A percentile compares a stretch with the other conserved stretches of the same genome.
Evolutionary conservation across 768 basidiomycete genomes (phyloP).

Genomic region (Pisolithus albus): DNA sequence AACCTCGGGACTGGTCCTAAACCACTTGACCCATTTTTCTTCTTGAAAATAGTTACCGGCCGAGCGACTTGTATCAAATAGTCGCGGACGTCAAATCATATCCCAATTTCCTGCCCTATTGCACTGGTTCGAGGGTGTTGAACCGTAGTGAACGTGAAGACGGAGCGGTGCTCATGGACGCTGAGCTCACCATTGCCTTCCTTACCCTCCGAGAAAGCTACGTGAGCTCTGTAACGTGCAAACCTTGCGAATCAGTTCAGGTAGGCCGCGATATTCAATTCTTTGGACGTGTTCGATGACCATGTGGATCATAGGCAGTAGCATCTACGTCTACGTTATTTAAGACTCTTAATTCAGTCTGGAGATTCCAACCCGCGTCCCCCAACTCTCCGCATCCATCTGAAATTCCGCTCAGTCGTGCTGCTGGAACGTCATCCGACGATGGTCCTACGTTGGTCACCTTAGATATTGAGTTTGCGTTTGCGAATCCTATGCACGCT

Average conservation of each 20-base stretch:
- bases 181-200: constrained; percentile 85
- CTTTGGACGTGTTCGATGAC: not conserved
- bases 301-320: constrained; percentile 44
- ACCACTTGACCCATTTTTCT: constrained; percentile 4
- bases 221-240: constrained; percentile 74
- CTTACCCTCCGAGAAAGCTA: constrained; percentile 84
- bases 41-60: constrained; percentile 59
- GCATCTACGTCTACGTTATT: constrained; percentile 68
- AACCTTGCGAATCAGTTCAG: constrained; percentile 71
- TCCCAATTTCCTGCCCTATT: constrained; percentile 83
- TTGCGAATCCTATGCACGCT: constrained; percentile 81
- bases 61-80: constrained; percentile 72
- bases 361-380: constrained; percentile 64
- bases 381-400: constrained; percentile 35
- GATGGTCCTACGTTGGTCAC: constrained; percentile 68
- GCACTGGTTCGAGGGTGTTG: constrained; percentile 66
- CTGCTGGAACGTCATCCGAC: constrained; percentile 8
- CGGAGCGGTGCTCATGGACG: constrained; percentile 53
- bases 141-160: constrained; percentile 19
- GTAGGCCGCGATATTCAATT: constrained; percentile 36
- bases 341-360: constrained; percentile 61
- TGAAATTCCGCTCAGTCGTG: constrained; percentile 6
- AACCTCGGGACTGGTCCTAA: not conserved
- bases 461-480: constrained; percentile 79
- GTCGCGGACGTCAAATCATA: constrained; percentile 88